These are phyloP conservation scores for Ophiostoma sp. DNA, from an alignment of 2,329 filamentous ascomycete species.

Conservation along the genomic window DNA sequence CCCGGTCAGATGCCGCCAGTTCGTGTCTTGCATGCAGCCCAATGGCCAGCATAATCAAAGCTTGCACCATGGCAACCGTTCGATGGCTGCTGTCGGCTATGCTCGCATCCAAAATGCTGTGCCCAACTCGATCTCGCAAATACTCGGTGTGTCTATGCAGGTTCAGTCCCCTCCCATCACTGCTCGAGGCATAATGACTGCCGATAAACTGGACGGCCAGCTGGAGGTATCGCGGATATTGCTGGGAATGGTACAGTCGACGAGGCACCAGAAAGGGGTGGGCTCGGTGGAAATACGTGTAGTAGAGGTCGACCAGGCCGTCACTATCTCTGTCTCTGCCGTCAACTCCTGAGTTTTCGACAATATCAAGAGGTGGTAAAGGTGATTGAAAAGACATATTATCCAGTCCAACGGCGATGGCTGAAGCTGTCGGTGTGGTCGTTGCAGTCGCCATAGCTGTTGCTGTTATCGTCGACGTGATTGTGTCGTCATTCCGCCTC, in stretches of 20 bases:
- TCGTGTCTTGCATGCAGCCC: conserved; percentile 18
- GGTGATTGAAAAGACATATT: background rate
- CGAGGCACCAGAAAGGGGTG: conserved; percentile 22
- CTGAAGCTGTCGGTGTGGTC: background rate
- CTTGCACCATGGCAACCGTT: conserved; percentile 11
- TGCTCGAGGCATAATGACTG: conserved; percentile 10
- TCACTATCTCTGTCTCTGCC: background rate
- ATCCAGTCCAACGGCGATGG: too few species aligned
- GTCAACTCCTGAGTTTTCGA: too few species aligned
- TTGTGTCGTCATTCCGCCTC: background rate
- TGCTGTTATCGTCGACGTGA: background rate
- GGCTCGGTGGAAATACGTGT: conserved; percentile 19
- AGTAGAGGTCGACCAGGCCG: conserved; percentile 22
- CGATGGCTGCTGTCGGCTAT: background rate
- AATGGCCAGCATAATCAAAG: conserved; percentile 9
- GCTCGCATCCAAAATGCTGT: background rate
- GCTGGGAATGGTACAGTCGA: background rate
- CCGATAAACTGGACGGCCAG: conserved; percentile 24
- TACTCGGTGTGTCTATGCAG: background rate
- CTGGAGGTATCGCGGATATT: conserved; percentile 13
- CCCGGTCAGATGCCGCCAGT: background rate
- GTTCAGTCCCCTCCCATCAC: background rate
- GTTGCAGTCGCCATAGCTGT: background rate
- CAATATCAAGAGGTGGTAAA: background rate
- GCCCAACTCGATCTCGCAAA: background rate